phyloP scores from a whole-genome alignment of 73 alveolate genomes.

The Tetrahymena thermophila region DNA sequence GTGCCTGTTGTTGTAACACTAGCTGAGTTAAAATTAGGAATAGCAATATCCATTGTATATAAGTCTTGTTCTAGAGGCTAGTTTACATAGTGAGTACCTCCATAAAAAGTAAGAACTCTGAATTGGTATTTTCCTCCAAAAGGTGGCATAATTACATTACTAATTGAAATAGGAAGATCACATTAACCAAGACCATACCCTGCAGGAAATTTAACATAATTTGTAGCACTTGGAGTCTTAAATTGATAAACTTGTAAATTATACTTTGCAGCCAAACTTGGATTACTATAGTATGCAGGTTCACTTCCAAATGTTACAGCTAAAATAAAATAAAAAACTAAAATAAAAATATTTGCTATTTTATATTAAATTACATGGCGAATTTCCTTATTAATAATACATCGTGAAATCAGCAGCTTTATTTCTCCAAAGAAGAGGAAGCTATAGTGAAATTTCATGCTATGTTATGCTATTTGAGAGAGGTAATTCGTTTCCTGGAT shows the following conservation, averaged over 20 bases:
- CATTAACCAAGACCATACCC: slow-evolving; percentile 12
- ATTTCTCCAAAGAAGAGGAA: slow-evolving; percentile 32
- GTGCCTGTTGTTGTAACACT: slow-evolving; percentile 5
- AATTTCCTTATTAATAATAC: not conserved
- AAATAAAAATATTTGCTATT: too few relatives aligned
- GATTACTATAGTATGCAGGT: not conserved
- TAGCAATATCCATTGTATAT: slow-evolving; percentile 30
- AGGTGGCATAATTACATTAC: slow-evolving; percentile 1
- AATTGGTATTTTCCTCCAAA: slow-evolving; percentile 30
- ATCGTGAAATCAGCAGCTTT: not conserved
- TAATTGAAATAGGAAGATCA: slow-evolving; percentile 28
- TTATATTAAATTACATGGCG: not conserved
- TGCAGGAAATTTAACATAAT: slow-evolving; percentile 22
- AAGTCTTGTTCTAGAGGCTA: slow-evolving; percentile 28
- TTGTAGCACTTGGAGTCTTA: slow-evolving; percentile 13
- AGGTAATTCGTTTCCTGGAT: slow-evolving; percentile 9
- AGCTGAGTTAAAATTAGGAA: not conserved
- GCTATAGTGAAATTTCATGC: slow-evolving; percentile 2
- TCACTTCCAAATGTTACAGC: slow-evolving; percentile 14
- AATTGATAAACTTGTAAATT: not conserved
- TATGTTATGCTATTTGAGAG: not conserved
- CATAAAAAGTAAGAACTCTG: slow-evolving; percentile 17
- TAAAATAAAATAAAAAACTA: too few relatives aligned
- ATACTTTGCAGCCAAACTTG: not conserved
- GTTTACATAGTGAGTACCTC: slow-evolving; percentile 4